Evolutionary conservation across 257 asterid species (phyloP).

Genomic region (Cynanchum wilfordii): DNA sequence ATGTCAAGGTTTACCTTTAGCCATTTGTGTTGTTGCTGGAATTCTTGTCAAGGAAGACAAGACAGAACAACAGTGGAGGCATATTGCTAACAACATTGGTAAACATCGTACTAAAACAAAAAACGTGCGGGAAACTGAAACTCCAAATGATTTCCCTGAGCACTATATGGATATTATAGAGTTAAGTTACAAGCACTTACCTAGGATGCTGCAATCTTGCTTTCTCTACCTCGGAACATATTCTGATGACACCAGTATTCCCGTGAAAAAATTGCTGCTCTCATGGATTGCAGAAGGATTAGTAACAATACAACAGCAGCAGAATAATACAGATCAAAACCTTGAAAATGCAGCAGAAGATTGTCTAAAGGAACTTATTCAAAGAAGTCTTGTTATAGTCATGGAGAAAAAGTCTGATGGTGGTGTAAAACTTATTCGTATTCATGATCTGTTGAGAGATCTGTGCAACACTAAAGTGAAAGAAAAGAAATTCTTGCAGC

Average conservation of each 20-base stretch:
- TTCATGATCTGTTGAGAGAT: constrained; percentile 13
- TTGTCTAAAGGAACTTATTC: constrained; percentile 4
- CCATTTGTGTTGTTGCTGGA: neutral
- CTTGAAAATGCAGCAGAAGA: constrained; percentile 7
- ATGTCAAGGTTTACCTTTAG: neutral
- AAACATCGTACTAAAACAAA: neutral
- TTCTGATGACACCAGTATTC: neutral
- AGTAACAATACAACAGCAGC: neutral
- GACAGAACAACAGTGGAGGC: neutral
- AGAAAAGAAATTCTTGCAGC: neutral
- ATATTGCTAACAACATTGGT: neutral
- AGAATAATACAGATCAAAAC: neutral
- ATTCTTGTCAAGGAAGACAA: constrained; percentile 4
- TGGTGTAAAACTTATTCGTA: neutral
- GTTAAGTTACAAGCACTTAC: constrained; percentile 9
- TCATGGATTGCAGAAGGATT: constrained; percentile 15
- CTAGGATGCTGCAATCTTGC: constrained; percentile 5
- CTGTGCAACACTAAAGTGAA: constrained; percentile 1
- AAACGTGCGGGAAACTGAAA: neutral
- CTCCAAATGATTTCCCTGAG: neutral
- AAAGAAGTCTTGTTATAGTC: neutral
- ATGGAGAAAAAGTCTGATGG: neutral
- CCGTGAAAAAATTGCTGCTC: neutral
- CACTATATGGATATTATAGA: neutral
- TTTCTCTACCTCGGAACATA: constrained; percentile 4